phyloP scores from a whole-genome alignment of 441 rosid species.

The Corymbia calophylla region DNA sequence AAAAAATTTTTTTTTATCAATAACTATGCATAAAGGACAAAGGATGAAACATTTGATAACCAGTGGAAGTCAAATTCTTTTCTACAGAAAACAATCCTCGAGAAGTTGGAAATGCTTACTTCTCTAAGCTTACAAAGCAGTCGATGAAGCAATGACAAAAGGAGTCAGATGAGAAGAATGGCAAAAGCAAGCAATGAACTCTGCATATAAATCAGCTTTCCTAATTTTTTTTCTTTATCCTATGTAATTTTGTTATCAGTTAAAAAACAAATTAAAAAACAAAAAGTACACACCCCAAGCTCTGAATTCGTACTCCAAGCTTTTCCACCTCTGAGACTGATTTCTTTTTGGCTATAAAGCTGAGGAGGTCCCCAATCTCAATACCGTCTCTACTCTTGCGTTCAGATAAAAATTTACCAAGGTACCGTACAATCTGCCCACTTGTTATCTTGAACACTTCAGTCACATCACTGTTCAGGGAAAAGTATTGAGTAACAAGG shows the following conservation, averaged over 20 bases:
- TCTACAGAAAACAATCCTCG: neutral
- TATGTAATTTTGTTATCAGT: neutral
- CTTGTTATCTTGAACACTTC: constrained; percentile 3
- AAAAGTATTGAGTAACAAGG: constrained; percentile 4
- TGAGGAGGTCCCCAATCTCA: neutral
- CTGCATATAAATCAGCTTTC: neutral
- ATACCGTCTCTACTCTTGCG: neutral
- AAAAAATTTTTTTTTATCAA: neutral
- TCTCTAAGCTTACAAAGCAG: neutral
- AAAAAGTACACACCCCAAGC: neutral
- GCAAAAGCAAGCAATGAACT: neutral
- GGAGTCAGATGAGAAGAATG: neutral
- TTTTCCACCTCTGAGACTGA: constrained; percentile 1
- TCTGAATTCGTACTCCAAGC: constrained; percentile 4
- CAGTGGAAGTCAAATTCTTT: neutral
- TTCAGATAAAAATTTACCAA: neutral
- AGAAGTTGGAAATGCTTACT: neutral
- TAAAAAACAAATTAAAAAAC: neutral
- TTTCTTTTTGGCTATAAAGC: neutral
- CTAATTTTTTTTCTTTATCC: neutral
- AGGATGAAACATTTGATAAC: neutral
- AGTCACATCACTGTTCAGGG: neutral
- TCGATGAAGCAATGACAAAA: neutral
- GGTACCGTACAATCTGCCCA: constrained; percentile 2
- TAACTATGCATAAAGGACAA: neutral